These are phyloP conservation scores for Debaryomyces singareniensis DNA, from an alignment of 1,139 yeast genomes.

Conservation along the genomic window DNA sequence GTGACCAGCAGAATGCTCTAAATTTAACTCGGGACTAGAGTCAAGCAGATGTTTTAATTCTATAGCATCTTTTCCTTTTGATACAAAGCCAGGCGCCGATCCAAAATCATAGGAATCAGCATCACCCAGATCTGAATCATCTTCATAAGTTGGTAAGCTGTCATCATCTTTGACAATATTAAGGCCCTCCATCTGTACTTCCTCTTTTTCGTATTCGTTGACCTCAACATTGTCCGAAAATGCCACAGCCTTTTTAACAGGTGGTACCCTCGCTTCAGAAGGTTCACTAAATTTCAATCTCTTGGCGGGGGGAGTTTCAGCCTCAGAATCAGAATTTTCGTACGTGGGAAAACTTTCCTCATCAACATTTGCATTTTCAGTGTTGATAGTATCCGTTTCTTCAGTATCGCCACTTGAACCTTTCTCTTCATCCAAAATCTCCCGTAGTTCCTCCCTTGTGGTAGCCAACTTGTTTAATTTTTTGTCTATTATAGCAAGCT, in stretches of 20 bases:
- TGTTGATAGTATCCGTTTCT: constrained; percentile 4
- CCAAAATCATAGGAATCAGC: constrained; percentile 8
- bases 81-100: constrained; percentile 10
- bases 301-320: constrained; percentile 15
- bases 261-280: constrained; percentile 23
- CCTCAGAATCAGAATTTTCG: constrained; percentile 20
- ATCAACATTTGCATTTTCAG: constrained; percentile 7
- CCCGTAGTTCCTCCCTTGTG: constrained; percentile 41
- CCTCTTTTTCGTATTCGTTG: constrained; percentile 33
- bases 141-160: constrained; percentile 13
- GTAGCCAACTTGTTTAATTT: constrained; percentile 29
- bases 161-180: constrained; percentile 16
- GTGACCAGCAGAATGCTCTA: constrained; percentile 7
- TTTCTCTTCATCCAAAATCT: constrained; percentile 23
- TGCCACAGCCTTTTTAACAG: constrained; percentile 32
- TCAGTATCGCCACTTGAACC: constrained; percentile 7
- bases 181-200: constrained; percentile 21
- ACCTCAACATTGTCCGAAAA: constrained; percentile 42
- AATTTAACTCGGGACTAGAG: constrained; percentile 9
- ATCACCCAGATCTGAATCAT: constrained; percentile 12
- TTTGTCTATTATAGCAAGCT: constrained; percentile 33
- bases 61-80: constrained; percentile 25
- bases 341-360: constrained; percentile 31
- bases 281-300: constrained; percentile 13
- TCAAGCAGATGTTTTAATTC: constrained; percentile 23